Evolutionary conservation across 2,329 filamentous ascomycete species (phyloP), one percentile per base, ranked within the genome.

Genomic region (Ilyonectria destructans): DNA sequence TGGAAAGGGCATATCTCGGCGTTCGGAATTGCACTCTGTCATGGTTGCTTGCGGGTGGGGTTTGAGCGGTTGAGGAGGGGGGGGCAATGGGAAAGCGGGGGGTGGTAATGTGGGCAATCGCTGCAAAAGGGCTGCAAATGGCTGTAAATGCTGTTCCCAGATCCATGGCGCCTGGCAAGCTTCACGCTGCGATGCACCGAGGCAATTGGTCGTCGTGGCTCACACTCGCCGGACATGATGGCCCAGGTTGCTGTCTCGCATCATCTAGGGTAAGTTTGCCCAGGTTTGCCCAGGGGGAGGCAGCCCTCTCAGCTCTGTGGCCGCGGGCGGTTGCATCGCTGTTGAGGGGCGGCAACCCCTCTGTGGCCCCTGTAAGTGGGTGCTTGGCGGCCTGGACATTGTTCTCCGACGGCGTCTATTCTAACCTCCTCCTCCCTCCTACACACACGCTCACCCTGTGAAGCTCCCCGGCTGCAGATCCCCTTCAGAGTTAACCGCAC

Each of bases 1-100:
- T 61, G 52, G 54, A 57, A 61, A 63, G 75, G 76, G 69, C 69
- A 75, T 78, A 76, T 77, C 72, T 78, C 76, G 76, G 76, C 61
- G 67, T 78, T 78, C 76, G 76, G 76, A 21, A 69, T 74, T 12
- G 40, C 40, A 43, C 40, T n/a, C 40, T 43, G 40, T 43, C 40
- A 43, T 43, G 40, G 40, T 8, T 43, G 40, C 40, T 43, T 43
- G 40, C 40, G 40, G 40, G 40, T 43, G 40, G 40, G 40, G 40
- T 43, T n/a, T 15, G 17, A n/a, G 15, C 15, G 15, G 8, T n/a
- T 8, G 40, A 43, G 6, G 12, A 12, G 9, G 31, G 31, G 31
- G 31, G 31, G 31, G 31, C 31, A 40, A 2, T 43, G 40, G n/a
- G 40, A 43, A 43, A 43, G 40, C 40, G 40, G 40, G 37, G 37